These are phyloP conservation scores for Alternaria gansuensis DNA, from an alignment of 2,329 filamentous ascomycete species.

Conservation along the genomic window DNA sequence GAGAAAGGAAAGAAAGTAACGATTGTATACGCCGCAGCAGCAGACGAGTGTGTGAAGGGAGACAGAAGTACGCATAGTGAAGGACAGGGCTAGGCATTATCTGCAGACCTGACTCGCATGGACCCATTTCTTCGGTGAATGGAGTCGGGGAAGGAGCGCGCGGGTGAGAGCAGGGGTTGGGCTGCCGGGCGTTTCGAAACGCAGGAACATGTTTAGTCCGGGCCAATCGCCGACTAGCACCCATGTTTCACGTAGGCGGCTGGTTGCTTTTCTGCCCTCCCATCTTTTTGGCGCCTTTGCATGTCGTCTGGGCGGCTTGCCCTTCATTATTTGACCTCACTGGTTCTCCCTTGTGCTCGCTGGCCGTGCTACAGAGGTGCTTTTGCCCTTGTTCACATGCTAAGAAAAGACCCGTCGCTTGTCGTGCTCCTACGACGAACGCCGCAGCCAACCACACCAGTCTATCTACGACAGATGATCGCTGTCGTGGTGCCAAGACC, in stretches of 20 bases:
- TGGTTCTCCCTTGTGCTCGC: conserved; percentile 2
- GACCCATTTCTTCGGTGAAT: conserved; percentile 7
- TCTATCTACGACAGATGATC: neutral
- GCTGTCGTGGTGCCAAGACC: conserved; percentile 3
- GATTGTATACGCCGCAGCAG: conserved; percentile 30
- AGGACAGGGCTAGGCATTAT: conserved; percentile 22
- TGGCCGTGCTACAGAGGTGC: neutral
- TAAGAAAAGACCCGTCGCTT: conserved; percentile 12
- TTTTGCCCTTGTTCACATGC: conserved; percentile 3
- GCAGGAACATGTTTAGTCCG: conserved; percentile 20
- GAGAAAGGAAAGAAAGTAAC: conserved; percentile 28
- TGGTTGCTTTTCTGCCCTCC: conserved; percentile 19
- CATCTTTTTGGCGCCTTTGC: conserved; percentile 14
- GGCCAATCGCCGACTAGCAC: conserved; percentile 29
- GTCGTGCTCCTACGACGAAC: conserved; percentile 1
- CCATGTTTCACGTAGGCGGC: conserved; percentile 31
- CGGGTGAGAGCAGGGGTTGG: conserved; percentile 22
- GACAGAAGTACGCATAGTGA: conserved; percentile 28
- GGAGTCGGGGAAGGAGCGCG: conserved; percentile 30
- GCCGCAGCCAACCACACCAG: neutral
- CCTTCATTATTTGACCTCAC: conserved; percentile 10
- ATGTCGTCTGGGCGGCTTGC: conserved; percentile 11
- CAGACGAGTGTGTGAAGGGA: conserved; percentile 34
- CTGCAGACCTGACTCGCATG: conserved; percentile 17
- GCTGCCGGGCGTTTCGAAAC: conserved; percentile 39